phyloP scores from a whole-genome alignment of 805 yeast genomes.

The Candida bentonensis region DNA sequence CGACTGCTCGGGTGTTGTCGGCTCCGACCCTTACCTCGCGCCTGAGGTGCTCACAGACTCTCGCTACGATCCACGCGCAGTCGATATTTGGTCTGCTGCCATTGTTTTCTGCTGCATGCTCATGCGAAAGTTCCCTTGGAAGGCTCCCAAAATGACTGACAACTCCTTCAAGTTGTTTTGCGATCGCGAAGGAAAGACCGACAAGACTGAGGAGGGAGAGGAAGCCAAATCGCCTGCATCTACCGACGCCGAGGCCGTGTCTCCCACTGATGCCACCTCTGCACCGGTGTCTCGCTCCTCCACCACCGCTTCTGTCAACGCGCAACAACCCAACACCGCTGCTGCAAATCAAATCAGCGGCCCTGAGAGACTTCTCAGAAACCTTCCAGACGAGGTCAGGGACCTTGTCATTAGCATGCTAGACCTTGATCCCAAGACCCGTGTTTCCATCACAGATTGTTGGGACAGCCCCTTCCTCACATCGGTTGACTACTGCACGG shows the following conservation, averaged over 20 bases:
- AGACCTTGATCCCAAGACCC: slow-evolving; percentile 40
- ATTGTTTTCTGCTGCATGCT: slow-evolving; percentile 88
- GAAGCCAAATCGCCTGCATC: not conserved
- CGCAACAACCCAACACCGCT: slow-evolving; percentile 2
- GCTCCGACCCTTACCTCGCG: slow-evolving; percentile 80
- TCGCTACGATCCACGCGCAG: slow-evolving; percentile 83
- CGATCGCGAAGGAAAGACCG: slow-evolving; percentile 9
- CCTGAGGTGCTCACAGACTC: slow-evolving; percentile 81
- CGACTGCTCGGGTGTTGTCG: slow-evolving; percentile 74
- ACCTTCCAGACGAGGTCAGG: slow-evolving; percentile 58
- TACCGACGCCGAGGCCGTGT: not conserved
- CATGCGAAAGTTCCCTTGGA: slow-evolving; percentile 88
- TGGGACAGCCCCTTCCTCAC: slow-evolving; percentile 43
- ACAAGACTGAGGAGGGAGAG: not conserved
- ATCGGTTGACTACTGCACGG: slow-evolving; percentile 56
- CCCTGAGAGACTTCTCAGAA: slow-evolving; percentile 50
- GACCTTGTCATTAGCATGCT: slow-evolving; percentile 55
- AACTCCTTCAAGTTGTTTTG: slow-evolving; percentile 74
- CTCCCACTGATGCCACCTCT: slow-evolving; percentile 3
- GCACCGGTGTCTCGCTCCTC: slow-evolving; percentile 7
- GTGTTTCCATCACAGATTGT: slow-evolving; percentile 47
- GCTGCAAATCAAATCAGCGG: slow-evolving; percentile 25
- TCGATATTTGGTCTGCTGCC: slow-evolving; percentile 88
- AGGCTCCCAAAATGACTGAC: slow-evolving; percentile 71
- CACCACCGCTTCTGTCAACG: slow-evolving; percentile 16